Evolutionary conservation across 2,329 filamentous ascomycete species (phyloP).

Genomic region (Zalaria obscura): DNA sequence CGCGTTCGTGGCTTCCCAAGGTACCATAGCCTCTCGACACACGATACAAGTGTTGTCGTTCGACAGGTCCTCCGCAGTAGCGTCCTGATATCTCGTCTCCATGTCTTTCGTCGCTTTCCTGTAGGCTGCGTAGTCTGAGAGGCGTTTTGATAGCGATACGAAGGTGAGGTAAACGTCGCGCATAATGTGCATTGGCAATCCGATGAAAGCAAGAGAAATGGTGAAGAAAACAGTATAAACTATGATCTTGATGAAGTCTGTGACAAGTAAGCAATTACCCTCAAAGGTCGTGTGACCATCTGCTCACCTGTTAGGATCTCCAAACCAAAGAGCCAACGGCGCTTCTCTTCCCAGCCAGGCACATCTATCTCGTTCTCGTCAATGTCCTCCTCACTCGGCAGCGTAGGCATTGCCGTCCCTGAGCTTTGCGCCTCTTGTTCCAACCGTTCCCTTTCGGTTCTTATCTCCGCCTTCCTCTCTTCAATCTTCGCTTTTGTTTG

Average conservation of each 20-base stretch:
- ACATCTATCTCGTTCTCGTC: constrained; percentile 93
- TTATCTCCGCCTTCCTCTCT: constrained; percentile 54
- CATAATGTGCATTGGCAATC: constrained; percentile 91
- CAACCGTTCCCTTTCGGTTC: constrained; percentile 31
- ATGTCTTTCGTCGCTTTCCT: constrained; percentile 86
- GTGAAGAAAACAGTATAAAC: constrained; percentile 88
- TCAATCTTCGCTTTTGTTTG: constrained; percentile 60
- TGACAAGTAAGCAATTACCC: constrained; percentile 5
- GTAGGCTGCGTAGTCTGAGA: constrained; percentile 81
- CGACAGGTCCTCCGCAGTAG: constrained; percentile 69
- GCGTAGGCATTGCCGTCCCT: constrained; percentile 22
- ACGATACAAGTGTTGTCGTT: constrained; percentile 94
- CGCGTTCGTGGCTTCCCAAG: constrained; percentile 47
- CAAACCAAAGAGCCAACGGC: constrained; percentile 78
- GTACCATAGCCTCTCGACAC: constrained; percentile 87
- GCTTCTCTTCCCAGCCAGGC: constrained; percentile 91
- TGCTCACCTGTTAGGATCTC: constrained; percentile 59
- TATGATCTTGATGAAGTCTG: constrained; percentile 79
- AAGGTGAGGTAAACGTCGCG: constrained; percentile 90
- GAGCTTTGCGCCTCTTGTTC: constrained; percentile 11
- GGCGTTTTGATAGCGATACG: constrained; percentile 75
- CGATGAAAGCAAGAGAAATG: constrained; percentile 87
- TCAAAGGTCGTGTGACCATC: background rate
- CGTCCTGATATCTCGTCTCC: constrained; percentile 81
- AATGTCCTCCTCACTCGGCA: constrained; percentile 58